Evolutionary conservation across 345 rosid genomes (phyloP), one percentile per base, ranked within the genome.

Genomic region (Gossypium ekmanianum): DNA sequence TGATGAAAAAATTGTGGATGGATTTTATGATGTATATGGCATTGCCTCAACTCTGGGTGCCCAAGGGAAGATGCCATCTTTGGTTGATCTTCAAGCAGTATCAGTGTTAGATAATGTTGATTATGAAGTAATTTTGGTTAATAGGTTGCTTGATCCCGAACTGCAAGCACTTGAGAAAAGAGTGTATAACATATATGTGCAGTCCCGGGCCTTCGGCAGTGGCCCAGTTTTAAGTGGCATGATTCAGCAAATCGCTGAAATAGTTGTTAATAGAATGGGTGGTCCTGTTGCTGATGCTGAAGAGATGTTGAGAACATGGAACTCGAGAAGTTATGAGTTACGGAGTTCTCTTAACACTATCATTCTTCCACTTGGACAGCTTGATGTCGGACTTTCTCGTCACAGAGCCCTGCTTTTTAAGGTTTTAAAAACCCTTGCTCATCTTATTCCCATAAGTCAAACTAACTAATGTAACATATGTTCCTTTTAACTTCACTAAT

Each of bases 331-430:
- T 81, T 70, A 72, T 50, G 88, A 91, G 74, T 84, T 94, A 59
- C 87, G 86, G 68, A 84, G 77, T 82, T 85, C 88, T 73, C 84
- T 89, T 78, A 88, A 87, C 63, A 77, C 88, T 54, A 79, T 85
- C 74, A 78, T 91, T 83, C 85, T 92, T 84, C 98, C 98, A 17
- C 94, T 94, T 73, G 98, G 98, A 22, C 74, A 80, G 41, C 89
- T 94, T 75, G 90, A 92, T 82, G 85, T 92, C 71, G 98, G 98
- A 76, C 94, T 94, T 79, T 94, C 98, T 79, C 97, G 97, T 55
- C 98, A 94, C 76, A 81, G 98, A 83, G 98, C 98, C 78, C 81
- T 92, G 84, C 97, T 94, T 78, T 94, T 94, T 81, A 94, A 94
- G 98, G 98, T 94, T 81, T 50, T 73, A 43, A 73, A 7, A 52